Evolutionary conservation across 371 early-diverging fungal species (phyloP).

Genomic region (Syncephalastrum sp.): DNA sequence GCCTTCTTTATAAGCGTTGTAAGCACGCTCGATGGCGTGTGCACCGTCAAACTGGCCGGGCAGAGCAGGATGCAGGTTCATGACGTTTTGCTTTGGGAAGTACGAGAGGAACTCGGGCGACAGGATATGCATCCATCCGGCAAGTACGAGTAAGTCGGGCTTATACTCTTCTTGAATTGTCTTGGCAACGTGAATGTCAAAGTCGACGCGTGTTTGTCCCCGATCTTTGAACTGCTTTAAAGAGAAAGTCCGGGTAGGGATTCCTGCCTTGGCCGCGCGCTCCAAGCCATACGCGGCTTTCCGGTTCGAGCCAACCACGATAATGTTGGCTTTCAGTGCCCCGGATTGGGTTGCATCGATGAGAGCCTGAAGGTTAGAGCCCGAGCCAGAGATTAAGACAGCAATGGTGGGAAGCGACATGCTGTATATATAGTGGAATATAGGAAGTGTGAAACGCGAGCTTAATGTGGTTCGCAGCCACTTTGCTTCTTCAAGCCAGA

Average conservation of each 20-base stretch:
- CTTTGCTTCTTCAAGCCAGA: too few relatives aligned
- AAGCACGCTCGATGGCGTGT: slow-evolving; percentile 93
- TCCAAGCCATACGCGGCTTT: slow-evolving; percentile 79
- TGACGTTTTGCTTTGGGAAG: slow-evolving; percentile 65
- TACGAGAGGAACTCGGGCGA: slow-evolving; percentile 76
- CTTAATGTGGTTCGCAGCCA: too few relatives aligned
- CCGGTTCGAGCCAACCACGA: slow-evolving; percentile 80
- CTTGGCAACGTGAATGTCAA: slow-evolving; percentile 82
- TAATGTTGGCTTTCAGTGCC: slow-evolving; percentile 54
- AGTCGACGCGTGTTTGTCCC: slow-evolving; percentile 82
- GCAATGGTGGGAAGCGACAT: slow-evolving; percentile 60
- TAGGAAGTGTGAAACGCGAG: too few relatives aligned
- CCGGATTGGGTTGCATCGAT: slow-evolving; percentile 76
- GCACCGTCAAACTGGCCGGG: slow-evolving; percentile 96
- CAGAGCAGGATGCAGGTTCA: slow-evolving; percentile 96
- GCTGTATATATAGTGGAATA: too few relatives aligned
- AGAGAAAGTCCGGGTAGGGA: slow-evolving; percentile 79
- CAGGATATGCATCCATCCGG: slow-evolving; percentile 97
- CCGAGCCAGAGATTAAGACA: slow-evolving; percentile 94
- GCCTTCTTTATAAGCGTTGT: slow-evolving; percentile 75
- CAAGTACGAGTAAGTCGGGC: slow-evolving; percentile 89
- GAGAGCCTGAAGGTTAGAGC: slow-evolving; percentile 95
- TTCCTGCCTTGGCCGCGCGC: slow-evolving; percentile 76
- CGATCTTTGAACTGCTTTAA: slow-evolving; percentile 79
- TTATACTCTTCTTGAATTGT: slow-evolving; percentile 53